Conservation (phyloP, 192 early-diverging fungal species). For the Lunasporangiospora selenospora region DNA sequence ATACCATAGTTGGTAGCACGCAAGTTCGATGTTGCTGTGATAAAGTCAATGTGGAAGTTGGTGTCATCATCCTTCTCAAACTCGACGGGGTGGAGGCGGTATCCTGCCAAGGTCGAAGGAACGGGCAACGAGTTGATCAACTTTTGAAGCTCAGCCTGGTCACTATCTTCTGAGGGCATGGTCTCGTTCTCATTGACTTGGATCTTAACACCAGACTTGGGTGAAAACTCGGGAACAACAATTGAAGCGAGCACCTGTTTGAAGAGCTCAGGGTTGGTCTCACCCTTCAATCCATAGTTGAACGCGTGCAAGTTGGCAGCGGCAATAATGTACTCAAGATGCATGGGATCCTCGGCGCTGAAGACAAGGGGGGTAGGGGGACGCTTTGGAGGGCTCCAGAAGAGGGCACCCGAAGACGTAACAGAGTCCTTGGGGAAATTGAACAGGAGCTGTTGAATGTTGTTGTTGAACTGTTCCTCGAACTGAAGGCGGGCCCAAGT, state of each 20-base stretch:
- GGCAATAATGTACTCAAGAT: conserved; percentile 90
- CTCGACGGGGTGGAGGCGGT: conserved; percentile 88
- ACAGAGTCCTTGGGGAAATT: conserved; percentile 96
- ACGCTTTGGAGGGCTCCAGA: conserved; percentile 98
- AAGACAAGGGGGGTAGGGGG: conserved; percentile 87
- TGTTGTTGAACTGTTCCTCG: conserved; percentile 93
- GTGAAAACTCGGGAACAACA: conserved; percentile 82
- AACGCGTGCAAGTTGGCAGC: conserved; percentile 95
- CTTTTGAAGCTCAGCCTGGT: conserved; percentile 67
- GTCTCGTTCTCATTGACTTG: conserved; percentile 92
- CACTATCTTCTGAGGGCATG: conserved; percentile 52
- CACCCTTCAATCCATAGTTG: conserved; percentile 93
- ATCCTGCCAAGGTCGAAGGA: conserved; percentile 80
- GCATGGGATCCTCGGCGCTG: conserved; percentile 75
- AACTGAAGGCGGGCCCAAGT: conserved; percentile 92
- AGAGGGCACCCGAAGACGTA: conserved; percentile 87
- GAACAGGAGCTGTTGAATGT: conserved; percentile 93
- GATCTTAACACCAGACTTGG: conserved; percentile 95
- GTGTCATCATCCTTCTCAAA: conserved; percentile 99
- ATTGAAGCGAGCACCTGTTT: conserved; percentile 62
- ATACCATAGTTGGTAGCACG: conserved; percentile 87
- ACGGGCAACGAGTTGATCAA: conserved; percentile 75
- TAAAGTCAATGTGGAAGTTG: conserved; percentile 99
- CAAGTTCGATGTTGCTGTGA: conserved; percentile 97
- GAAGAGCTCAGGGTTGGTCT: conserved; percentile 77